phyloP scores from a whole-genome alignment of 345 rosid genomes.

The Cochlearia excelsa region DNA sequence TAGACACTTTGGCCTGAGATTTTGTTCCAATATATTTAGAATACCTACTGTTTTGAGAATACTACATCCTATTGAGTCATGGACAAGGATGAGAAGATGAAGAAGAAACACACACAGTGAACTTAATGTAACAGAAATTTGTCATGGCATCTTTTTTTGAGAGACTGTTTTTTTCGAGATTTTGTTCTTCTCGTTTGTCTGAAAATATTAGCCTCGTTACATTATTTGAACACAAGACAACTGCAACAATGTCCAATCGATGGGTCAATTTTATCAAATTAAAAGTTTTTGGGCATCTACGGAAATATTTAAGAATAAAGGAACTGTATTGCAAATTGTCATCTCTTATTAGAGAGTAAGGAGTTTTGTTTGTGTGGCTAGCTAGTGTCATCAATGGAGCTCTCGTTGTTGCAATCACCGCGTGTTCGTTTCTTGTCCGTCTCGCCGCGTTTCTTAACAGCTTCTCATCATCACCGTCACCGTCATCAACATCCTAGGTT shows the following conservation, averaged over 20 bases:
- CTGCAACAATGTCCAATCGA: not conserved
- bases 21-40: not conserved
- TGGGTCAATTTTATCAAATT: not conserved
- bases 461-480: slow-evolving; percentile 19
- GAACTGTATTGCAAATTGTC: slow-evolving; percentile 14
- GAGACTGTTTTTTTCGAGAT: not conserved
- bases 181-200: slow-evolving; percentile 16
- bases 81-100: slow-evolving; percentile 19
- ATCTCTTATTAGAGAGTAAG: slow-evolving; percentile 20
- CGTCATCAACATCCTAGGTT: slow-evolving; percentile 14
- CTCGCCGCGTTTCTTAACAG: slow-evolving; percentile 29
- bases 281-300: slow-evolving; percentile 12
- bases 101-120: slow-evolving; percentile 9
- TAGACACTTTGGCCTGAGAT: slow-evolving; percentile 45
- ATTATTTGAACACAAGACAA: not conserved
- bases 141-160: no score
- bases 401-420: slow-evolving; percentile 35
- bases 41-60: no score
- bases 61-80: not conserved
- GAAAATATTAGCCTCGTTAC: slow-evolving; percentile 15
- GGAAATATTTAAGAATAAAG: slow-evolving; percentile 4
- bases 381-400: slow-evolving; percentile 39
- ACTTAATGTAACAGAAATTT: not conserved
- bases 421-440: slow-evolving; percentile 27
- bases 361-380: slow-evolving; percentile 38